A percentile compares a stretch with the other conserved stretches of the same genome.
phyloP scores from a whole-genome alignment of 768 basidiomycete species.

The Boletus tomentosulus region DNA sequence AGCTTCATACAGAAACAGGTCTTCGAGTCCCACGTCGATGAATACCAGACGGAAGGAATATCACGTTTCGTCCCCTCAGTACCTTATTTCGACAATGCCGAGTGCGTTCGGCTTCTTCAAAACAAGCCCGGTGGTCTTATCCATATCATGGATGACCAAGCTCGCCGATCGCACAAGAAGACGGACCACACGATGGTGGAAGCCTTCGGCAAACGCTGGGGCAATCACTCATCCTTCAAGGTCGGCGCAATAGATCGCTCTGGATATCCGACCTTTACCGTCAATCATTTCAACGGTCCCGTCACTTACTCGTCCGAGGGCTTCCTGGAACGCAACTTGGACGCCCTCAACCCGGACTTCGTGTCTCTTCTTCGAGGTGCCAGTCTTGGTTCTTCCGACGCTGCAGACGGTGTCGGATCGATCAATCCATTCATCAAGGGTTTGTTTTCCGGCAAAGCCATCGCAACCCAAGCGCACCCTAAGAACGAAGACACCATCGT shows the following conservation, averaged over 20 bases:
- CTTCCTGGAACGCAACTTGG: constrained; percentile 86
- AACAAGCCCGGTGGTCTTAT: constrained; percentile 87
- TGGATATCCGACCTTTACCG: constrained; percentile 82
- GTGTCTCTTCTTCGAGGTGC: constrained; percentile 81
- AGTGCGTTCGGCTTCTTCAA: constrained; percentile 83
- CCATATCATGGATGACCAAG: constrained; percentile 98
- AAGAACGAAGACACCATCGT: constrained; percentile 94
- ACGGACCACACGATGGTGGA: constrained; percentile 93
- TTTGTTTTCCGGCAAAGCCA: constrained; percentile 82
- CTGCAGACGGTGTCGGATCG: constrained; percentile 69
- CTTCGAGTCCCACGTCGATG: constrained; percentile 77
- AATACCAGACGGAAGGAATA: constrained; percentile 83
- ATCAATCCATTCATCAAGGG: constrained; percentile 90
- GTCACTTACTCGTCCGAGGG: constrained; percentile 89
- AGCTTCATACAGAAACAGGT: constrained; percentile 74
- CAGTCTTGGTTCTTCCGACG: constrained; percentile 31
- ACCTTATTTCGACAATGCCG: constrained; percentile 86
- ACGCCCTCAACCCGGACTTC: constrained; percentile 89
- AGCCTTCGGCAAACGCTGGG: constrained; percentile 92
- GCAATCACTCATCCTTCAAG: constrained; percentile 90
- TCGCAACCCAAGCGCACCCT: constrained; percentile 90
- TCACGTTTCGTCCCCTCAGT: constrained; percentile 61
- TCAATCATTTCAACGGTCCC: constrained; percentile 88
- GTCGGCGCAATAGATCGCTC: constrained; percentile 68
- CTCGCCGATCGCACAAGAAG: constrained; percentile 80